Evolutionary conservation across 768 basidiomycete genomes (phyloP), one percentile per base, ranked within the genome.

Genomic region (Udeniomyces megalosporus): DNA sequence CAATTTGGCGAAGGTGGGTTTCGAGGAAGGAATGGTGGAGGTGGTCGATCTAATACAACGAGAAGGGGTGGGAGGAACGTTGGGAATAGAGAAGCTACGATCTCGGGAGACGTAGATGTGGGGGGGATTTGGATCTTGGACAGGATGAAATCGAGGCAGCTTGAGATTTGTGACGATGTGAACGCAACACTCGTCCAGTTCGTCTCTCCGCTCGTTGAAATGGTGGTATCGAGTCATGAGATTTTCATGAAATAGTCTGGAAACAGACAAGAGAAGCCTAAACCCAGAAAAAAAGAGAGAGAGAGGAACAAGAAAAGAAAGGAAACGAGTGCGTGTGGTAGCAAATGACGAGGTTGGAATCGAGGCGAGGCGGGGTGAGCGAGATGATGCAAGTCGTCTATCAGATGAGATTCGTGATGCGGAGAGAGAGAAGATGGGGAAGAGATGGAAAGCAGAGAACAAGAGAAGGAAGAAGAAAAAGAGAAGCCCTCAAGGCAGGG

Each of bases 1-100:
- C 11, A 63, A 56, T 45, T 63, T 63, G 6, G 55, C 55, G 28
- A 63, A 63, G 38, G 38, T 42, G 38, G 38, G 38, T 42, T 42
- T 42, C 10, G 38, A 42, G 38, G 38, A 42, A 8, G 38, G 38
- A 42, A 42, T 42, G 38, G 17, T 22, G 49, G n/a, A 28, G 26
- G 51, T 17, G 12, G 28, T 26, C 14, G 31, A 20, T 35, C 17
- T 28, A 35, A 6, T 6, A 34, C 5, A 31, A 17, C 10, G 11
- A 42, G 20, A 38, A 54, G 48, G 24, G 6, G 29, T 8, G n/a
- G 28, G 28, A 32, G 1, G 8, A 38, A 7, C 1, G 48, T 3
- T 4, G 12, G 49, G 15, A 26, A 4, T n/a, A 14, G 0, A 14
- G 17, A 28, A 17, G 26, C 17, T 34, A 35, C 11, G 46, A 0